Conservation (phyloP, 768 basidiomycete species). For the Xerocomellus chrysenteron region DNA sequence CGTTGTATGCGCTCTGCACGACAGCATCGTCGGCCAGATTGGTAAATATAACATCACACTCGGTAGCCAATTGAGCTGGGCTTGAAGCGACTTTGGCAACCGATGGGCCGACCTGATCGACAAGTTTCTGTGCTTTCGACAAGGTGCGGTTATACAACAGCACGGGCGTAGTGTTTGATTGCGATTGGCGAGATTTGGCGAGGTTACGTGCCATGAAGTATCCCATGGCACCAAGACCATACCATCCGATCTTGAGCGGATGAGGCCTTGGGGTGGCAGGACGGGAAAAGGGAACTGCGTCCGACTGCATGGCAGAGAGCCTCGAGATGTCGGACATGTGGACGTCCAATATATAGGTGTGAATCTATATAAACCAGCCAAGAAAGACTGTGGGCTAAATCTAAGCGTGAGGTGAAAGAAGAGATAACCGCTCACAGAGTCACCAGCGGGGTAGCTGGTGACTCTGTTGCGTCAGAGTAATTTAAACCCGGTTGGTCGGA, state of each 20-base stretch:
- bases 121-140: constrained; percentile 58
- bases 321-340: constrained; percentile 5
- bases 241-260: constrained; percentile 43
- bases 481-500: neutral
- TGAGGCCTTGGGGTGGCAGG: constrained; percentile 49
- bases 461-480: too few species aligned
- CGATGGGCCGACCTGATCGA: constrained; percentile 52
- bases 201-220: constrained; percentile 79
- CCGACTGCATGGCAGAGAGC: constrained; percentile 11
- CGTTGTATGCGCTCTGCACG: constrained; percentile 59
- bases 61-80: constrained; percentile 56
- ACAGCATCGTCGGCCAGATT: constrained; percentile 71
- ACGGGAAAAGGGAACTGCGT: constrained; percentile 52
- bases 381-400: neutral
- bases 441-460: too few species aligned
- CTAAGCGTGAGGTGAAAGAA: neutral
- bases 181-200: constrained; percentile 48
- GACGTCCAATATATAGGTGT: constrained; percentile 1
- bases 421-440: neutral
- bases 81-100: constrained; percentile 55
- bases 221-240: constrained; percentile 67
- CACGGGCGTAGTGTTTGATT: constrained; percentile 48
- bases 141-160: constrained; percentile 75
- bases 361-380: too few species aligned
- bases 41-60: constrained; percentile 76